Evolutionary conservation across 495 filamentous ascomycete genomes (phyloP).

Genomic region (Trichoderma parareesei): DNA sequence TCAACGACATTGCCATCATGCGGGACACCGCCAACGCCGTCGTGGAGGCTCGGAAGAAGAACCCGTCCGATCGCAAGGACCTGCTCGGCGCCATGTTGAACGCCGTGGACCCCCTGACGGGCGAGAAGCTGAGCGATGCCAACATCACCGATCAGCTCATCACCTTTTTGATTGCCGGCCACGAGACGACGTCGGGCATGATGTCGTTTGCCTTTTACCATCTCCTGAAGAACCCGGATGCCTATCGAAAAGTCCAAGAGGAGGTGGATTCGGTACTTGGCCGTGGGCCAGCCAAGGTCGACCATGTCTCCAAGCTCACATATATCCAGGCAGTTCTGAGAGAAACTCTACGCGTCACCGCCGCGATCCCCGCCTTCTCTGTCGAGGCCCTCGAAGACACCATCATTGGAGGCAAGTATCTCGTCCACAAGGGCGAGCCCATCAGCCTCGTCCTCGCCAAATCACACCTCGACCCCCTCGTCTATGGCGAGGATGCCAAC

Average conservation of each 20-base stretch:
- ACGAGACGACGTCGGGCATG: slow-evolving; percentile 55
- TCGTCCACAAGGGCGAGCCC: slow-evolving; percentile 44
- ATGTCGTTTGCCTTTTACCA: slow-evolving; percentile 37
- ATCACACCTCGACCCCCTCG: slow-evolving; percentile 32
- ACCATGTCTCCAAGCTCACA: slow-evolving; percentile 53
- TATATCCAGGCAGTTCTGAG: slow-evolving; percentile 52
- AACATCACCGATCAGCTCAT: slow-evolving; percentile 55
- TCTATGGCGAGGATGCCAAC: slow-evolving; percentile 42
- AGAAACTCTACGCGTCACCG: slow-evolving; percentile 56
- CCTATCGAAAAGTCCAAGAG: slow-evolving; percentile 24
- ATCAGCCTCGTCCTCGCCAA: slow-evolving; percentile 38
- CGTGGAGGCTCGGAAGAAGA: slow-evolving; percentile 41
- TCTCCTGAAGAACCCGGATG: slow-evolving; percentile 27
- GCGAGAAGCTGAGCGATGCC: slow-evolving; percentile 44
- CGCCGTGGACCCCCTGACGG: slow-evolving; percentile 51
- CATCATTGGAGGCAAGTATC: slow-evolving; percentile 54
- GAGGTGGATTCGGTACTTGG: slow-evolving; percentile 49
- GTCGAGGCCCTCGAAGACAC: slow-evolving; percentile 32
- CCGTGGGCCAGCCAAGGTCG: slow-evolving; percentile 44
- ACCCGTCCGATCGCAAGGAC: slow-evolving; percentile 53
- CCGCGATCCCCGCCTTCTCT: slow-evolving; percentile 52
- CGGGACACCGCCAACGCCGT: slow-evolving; percentile 43
- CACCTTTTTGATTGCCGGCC: slow-evolving; percentile 58
- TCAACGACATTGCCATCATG: slow-evolving; percentile 43
- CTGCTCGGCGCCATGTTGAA: slow-evolving; percentile 57